phyloP scores from a whole-genome alignment of 192 early-diverging fungal species.

The Backusella australiensis region DNA sequence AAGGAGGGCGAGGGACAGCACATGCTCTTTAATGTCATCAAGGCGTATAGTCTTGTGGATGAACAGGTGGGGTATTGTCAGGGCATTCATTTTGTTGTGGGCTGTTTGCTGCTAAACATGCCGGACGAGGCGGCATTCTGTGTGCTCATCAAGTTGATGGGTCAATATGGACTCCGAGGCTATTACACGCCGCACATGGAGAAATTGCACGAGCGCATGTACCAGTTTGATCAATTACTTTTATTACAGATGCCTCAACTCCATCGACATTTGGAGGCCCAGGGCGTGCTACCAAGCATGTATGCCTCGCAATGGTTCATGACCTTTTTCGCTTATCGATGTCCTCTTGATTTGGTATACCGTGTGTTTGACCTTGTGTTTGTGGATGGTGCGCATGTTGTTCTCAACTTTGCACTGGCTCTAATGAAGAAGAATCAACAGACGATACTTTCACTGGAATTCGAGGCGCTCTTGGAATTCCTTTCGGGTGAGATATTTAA shows the following conservation, averaged over 20 bases:
- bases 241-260: slow-evolving; percentile 78
- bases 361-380: slow-evolving; percentile 92
- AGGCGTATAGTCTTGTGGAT: slow-evolving; percentile 92
- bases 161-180: slow-evolving; percentile 80
- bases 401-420: slow-evolving; percentile 86
- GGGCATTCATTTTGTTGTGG: slow-evolving; percentile 93
- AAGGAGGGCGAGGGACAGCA: slow-evolving; percentile 78
- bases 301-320: slow-evolving; percentile 99
- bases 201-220: slow-evolving; percentile 81
- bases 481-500: slow-evolving; percentile 89
- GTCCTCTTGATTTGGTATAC: slow-evolving; percentile 87
- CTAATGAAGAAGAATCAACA: slow-evolving; percentile 83
- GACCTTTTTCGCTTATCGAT: slow-evolving; percentile 98
- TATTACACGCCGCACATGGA: slow-evolving; percentile 92
- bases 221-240: slow-evolving; percentile 87
- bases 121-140: slow-evolving; percentile 98
- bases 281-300: slow-evolving; percentile 87
- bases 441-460: slow-evolving; percentile 74
- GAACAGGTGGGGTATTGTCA: slow-evolving; percentile 97
- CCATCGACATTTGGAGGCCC: slow-evolving; percentile 73
- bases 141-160: slow-evolving; percentile 88
- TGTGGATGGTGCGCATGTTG: slow-evolving; percentile 83
- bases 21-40: slow-evolving; percentile 85
- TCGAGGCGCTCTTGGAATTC: slow-evolving; percentile 84
- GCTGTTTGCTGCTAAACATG: slow-evolving; percentile 91